phyloP scores from a whole-genome alignment of 2,329 filamentous ascomycete species.

The Colletotrichum sp. region DNA sequence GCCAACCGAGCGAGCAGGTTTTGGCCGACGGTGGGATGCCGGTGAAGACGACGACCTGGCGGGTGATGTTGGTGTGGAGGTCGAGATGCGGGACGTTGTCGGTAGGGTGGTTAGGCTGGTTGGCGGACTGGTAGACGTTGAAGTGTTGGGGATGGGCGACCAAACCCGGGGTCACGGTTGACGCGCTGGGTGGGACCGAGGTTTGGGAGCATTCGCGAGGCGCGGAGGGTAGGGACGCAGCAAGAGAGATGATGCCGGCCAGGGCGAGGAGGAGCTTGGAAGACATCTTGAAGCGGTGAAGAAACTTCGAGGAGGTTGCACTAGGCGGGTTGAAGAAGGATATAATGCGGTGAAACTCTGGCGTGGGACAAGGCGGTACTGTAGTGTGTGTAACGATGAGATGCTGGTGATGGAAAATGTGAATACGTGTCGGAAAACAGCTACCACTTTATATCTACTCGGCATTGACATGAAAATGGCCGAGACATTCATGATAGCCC shows the following conservation, averaged over 20 bases:
- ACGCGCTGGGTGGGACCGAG: neutral
- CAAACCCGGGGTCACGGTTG: neutral
- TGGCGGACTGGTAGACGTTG: conserved; percentile 10
- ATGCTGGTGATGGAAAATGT: neutral
- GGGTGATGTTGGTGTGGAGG: conserved; percentile 24
- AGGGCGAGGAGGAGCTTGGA: neutral
- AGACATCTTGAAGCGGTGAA: neutral
- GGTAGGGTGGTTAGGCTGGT: neutral
- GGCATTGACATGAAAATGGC: neutral
- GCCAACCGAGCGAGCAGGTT: conserved; percentile 33
- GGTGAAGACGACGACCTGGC: conserved; percentile 35
- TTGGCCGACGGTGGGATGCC: conserved; percentile 32
- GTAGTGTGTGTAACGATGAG: neutral
- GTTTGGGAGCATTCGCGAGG: neutral
- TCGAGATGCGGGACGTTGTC: conserved; percentile 26
- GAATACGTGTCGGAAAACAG: neutral
- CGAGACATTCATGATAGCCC: neutral
- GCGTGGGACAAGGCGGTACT: neutral
- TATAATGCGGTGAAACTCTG: neutral
- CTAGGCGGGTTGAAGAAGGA: neutral
- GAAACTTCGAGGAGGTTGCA: neutral
- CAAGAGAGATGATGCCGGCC: neutral
- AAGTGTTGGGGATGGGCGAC: conserved; percentile 12
- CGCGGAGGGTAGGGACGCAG: neutral
- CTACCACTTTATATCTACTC: neutral